Evolutionary conservation across 2,329 filamentous ascomycete genomes (phyloP), one percentile per base, ranked within the genome.

Genomic region (Colletotrichum sp.): DNA sequence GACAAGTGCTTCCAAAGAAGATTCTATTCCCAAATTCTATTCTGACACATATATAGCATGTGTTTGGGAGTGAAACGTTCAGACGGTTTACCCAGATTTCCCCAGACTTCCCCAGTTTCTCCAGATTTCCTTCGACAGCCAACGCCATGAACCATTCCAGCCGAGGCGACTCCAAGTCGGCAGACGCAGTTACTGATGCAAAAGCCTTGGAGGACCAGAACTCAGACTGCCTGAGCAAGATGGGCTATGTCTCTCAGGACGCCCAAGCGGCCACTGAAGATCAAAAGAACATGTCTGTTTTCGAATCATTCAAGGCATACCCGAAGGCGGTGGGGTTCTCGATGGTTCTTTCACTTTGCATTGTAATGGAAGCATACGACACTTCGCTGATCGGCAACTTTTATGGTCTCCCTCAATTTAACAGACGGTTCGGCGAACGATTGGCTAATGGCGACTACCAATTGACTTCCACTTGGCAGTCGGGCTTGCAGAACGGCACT

Each of bases 361-460:
- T 80, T 58, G 77, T 80, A 21, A 80, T 80, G 79, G 79, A 80
- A 64, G 79, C 75, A 0, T 80, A 79, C 36, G 79, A 79, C 26
- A 80, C 79, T 63, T 78, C 76, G 10, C 64, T 80, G 18, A 76
- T 80, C 16, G 71, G 71, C 5, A 78, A 76, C 34, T 79, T 80
- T 55, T 73, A 80, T 15, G 79, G 78, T 12, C 78, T 80, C 64
- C 79, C 79, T 79, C 28, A 76, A 71, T 63, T 86, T 12, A 52
- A 21, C 43, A 52, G 10, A 1, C n/a, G 43, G 12, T 52, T 52
- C 8, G 43, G 43, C 43, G n/a, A 52, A 8, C 43, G 43, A 21
- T 24, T 52, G n/a, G n/a, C 43, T 6, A 52, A 24, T 24, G 43
- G 43, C n/a, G 43, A 52, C 43, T 52, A 52, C n/a, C 43, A 52